These are phyloP conservation scores for Panicum miliaceum DNA, from an alignment of 176 grass and related monocot genomes.

Conservation along the genomic window DNA sequence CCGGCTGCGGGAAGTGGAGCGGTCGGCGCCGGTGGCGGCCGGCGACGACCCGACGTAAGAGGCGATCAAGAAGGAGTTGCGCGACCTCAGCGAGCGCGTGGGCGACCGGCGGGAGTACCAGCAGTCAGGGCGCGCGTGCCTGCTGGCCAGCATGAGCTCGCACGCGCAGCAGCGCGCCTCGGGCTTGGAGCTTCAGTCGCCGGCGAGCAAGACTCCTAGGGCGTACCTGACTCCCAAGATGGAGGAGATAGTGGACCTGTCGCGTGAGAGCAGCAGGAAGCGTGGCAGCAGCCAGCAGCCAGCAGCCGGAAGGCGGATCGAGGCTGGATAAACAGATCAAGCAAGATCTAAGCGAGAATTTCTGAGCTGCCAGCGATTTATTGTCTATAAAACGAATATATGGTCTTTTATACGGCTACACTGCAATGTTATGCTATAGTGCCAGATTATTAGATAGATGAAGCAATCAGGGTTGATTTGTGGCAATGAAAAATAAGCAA, in stretches of 20 bases:
- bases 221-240: slow-evolving; percentile 17
- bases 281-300: background rate
- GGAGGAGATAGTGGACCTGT: slow-evolving; percentile 22
- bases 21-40: background rate
- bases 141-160: slow-evolving; percentile 48
- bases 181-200: background rate
- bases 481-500: no score
- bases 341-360: background rate
- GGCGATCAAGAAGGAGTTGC: slow-evolving; percentile 36
- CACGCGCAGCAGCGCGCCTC: slow-evolving; percentile 36
- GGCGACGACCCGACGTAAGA: slow-evolving; percentile 16
- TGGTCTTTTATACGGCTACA: background rate
- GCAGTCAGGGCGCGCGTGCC: slow-evolving; percentile 36
- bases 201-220: background rate
- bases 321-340: background rate
- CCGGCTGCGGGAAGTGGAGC: background rate
- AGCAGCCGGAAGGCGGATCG: background rate
- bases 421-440: background rate
- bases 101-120: slow-evolving; percentile 5
- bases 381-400: no score
- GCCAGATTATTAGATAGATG: no score
- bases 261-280: slow-evolving; percentile 5
- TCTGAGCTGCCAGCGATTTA: background rate
- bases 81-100: slow-evolving; percentile 35
- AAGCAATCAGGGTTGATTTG: no score